Evolutionary conservation across 108 stramenopile genomes (phyloP).

Genomic region (Seminavis robusta): DNA sequence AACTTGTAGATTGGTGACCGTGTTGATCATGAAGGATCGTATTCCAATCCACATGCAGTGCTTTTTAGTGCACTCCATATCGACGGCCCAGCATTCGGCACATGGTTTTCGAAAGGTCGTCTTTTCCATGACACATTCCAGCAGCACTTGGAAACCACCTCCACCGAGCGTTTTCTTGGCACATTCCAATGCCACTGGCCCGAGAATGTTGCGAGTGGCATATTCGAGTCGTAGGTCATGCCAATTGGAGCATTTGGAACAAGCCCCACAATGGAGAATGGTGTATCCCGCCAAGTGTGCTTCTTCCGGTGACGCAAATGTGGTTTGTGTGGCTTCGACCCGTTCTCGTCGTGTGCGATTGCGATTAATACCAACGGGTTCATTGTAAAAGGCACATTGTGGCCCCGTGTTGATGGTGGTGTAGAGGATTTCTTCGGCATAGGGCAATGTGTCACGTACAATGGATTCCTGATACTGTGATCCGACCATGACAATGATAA

Average conservation of each 20-base stretch:
- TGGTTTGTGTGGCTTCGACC: too few species aligned
- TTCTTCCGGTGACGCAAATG: too few species aligned
- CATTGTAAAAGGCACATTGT: too few species aligned
- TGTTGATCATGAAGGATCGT: too few species aligned
- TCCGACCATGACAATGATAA: too few species aligned
- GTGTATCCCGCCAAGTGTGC: not conserved
- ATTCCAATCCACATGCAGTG: conserved; percentile 15
- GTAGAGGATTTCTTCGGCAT: conserved; percentile 5
- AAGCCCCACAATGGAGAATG: conserved; percentile 15
- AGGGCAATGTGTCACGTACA: too few species aligned
- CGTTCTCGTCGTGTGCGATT: too few species aligned
- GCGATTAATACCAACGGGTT: too few species aligned
- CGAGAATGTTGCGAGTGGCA: conserved; percentile 12
- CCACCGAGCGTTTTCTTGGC: conserved; percentile 14
- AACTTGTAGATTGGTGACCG: not conserved
- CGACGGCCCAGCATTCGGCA: conserved; percentile 14
- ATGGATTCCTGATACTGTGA: too few species aligned
- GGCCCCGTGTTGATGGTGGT: conserved; percentile 12
- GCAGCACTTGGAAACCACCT: not conserved
- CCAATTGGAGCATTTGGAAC: conserved; percentile 16
- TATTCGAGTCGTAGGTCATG: conserved; percentile 12
- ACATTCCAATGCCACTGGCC: conserved; percentile 12
- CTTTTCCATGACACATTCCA: conserved; percentile 6
- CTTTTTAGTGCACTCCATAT: conserved; percentile 15
- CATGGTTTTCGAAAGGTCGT: conserved; percentile 10